Conservation (phyloP, 352 stramenopile species). For the Globisporangium apiculatum region DNA sequence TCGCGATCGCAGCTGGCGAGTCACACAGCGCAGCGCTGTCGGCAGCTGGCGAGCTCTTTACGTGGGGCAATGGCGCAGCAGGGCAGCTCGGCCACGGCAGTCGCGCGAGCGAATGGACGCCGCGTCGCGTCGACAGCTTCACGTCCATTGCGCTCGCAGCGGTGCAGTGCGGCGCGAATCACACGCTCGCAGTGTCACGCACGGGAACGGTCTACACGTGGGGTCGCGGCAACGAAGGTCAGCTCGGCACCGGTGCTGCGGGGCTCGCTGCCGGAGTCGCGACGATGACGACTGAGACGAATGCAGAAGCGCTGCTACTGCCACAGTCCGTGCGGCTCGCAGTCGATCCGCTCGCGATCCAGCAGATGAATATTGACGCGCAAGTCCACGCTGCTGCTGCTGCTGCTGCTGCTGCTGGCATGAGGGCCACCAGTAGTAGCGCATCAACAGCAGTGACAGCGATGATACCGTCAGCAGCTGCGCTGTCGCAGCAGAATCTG, state of each 20-base stretch:
- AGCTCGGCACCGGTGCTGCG: slow-evolving; percentile 26
- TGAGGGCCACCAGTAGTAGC: no score
- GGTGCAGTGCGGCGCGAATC: slow-evolving; percentile 29
- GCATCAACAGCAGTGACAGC: no score
- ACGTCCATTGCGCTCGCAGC: slow-evolving; percentile 20
- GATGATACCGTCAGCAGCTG: background rate
- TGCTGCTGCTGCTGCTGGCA: background rate
- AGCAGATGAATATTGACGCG: slow-evolving; percentile 25
- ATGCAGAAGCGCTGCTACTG: background rate
- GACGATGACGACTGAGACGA: background rate
- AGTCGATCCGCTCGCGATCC: slow-evolving; percentile 14
- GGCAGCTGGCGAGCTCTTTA: slow-evolving; percentile 45
- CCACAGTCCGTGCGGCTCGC: slow-evolving; percentile 16
- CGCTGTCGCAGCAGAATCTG: slow-evolving; percentile 15
- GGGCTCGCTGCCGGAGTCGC: background rate
- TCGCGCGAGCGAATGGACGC: slow-evolving; percentile 50
- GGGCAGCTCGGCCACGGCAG: slow-evolving; percentile 49
- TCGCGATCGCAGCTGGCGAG: slow-evolving; percentile 30
- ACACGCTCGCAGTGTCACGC: slow-evolving; percentile 43
- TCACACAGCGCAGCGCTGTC: slow-evolving; percentile 49
- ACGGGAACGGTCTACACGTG: slow-evolving; percentile 49
- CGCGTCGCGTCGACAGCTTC: slow-evolving; percentile 45
- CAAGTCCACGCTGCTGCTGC: slow-evolving; percentile 10
- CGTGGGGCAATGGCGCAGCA: slow-evolving; percentile 51
- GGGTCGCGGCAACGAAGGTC: slow-evolving; percentile 39